Percentiles rank a stretch among this genome's conserved stretches.
These are phyloP conservation scores for Parathielavia appendiculata DNA, from an alignment of 495 filamentous ascomycete species.

Conservation along the genomic window DNA sequence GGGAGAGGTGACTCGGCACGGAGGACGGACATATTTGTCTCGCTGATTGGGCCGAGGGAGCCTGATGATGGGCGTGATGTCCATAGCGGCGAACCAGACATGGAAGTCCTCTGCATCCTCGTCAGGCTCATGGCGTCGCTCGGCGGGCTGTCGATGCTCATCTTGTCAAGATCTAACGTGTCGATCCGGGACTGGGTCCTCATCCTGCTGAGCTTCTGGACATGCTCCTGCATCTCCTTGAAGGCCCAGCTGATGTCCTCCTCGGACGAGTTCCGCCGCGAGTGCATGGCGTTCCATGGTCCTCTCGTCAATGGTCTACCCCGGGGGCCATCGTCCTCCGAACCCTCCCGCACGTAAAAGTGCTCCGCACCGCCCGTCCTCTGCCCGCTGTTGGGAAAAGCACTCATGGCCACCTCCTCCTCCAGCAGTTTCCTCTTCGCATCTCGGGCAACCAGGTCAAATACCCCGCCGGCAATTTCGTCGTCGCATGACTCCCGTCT, in stretches of 20 bases:
- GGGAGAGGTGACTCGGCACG: constrained; percentile 37
- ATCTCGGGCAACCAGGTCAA: constrained; percentile 68
- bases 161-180: constrained; percentile 39
- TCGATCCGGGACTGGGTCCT: constrained; percentile 23
- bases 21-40: constrained; percentile 37
- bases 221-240: constrained; percentile 49
- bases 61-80: constrained; percentile 20
- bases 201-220: constrained; percentile 28
- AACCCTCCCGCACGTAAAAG: constrained; percentile 51
- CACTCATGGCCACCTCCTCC: constrained; percentile 45
- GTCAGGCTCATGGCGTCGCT: constrained; percentile 41
- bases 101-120: constrained; percentile 29
- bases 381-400: constrained; percentile 44
- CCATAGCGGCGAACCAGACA: constrained; percentile 30
- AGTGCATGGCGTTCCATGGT: constrained; percentile 33
- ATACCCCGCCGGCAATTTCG: constrained; percentile 65
- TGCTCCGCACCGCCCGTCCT: constrained; percentile 49
- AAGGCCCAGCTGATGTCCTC: constrained; percentile 47
- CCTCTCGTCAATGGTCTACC: constrained; percentile 33
- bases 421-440: constrained; percentile 63
- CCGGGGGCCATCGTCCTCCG: constrained; percentile 38
- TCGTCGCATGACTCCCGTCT: constrained; percentile 62
- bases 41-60: constrained; percentile 33
- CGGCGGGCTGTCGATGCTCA: constrained; percentile 41
- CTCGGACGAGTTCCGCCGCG: constrained; percentile 42